Conservation (phyloP, 345 rosid species). For the Populus pruinosa region DNA sequence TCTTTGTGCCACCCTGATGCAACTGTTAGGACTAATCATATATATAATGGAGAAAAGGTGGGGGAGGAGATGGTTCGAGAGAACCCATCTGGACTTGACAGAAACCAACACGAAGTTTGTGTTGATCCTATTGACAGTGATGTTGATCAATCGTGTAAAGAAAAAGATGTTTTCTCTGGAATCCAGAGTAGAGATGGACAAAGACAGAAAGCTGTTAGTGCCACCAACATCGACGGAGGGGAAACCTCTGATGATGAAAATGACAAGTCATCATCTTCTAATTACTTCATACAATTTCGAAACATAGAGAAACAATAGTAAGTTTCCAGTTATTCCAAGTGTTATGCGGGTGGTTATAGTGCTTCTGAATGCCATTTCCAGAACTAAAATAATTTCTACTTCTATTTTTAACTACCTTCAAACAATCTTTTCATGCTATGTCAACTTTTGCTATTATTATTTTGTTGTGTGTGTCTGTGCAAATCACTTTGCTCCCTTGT, state of each 20-base stretch:
- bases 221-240: conserved; percentile 1
- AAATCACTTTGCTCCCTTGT: not conserved
- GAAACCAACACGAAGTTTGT: conserved; percentile 15
- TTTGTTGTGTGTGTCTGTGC: not conserved
- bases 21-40: not conserved
- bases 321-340: conserved; percentile 12
- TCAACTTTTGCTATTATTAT: not conserved
- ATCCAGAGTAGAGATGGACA: conserved; percentile 12
- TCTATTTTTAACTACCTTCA: not conserved
- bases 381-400: not conserved
- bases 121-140: not conserved
- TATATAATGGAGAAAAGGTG: conserved; percentile 18
- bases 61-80: conserved; percentile 8
- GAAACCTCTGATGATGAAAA: conserved; percentile 14
- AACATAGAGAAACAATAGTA: conserved; percentile 18
- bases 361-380: not conserved
- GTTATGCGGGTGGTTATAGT: not conserved
- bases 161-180: not conserved
- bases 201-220: conserved; percentile 18
- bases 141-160: conserved; percentile 14
- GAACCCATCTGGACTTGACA: conserved; percentile 13
- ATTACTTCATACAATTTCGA: conserved; percentile 6
- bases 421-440: not conserved
- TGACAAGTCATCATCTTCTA: conserved; percentile 14
- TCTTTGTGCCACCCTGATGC: not conserved